phyloP scores from a whole-genome alignment of 306 rosid species.

The Dicorynia guianensis region DNA sequence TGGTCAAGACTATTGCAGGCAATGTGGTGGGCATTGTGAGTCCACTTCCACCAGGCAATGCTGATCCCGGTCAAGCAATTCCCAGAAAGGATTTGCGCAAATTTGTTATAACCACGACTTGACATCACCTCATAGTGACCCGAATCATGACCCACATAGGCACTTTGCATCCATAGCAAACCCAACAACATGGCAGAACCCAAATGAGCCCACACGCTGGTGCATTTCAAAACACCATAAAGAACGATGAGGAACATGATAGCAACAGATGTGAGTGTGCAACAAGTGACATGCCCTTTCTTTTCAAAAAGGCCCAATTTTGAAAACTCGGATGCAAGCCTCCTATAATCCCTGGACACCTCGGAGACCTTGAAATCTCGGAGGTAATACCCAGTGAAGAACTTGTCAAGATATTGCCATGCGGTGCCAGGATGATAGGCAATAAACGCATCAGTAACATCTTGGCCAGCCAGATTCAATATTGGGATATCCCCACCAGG shows the following conservation, averaged over 20 bases:
- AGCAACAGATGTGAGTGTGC: slow-evolving; percentile 36
- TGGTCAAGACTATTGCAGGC: slow-evolving; percentile 82
- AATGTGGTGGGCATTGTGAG: slow-evolving; percentile 79
- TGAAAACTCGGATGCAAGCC: slow-evolving; percentile 50
- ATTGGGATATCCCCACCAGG: slow-evolving; percentile 69
- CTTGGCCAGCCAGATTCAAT: slow-evolving; percentile 65
- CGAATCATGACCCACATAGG: slow-evolving; percentile 75
- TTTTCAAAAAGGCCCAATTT: slow-evolving; percentile 61
- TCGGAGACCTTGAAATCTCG: slow-evolving; percentile 55
- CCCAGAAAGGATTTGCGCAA: slow-evolving; percentile 64
- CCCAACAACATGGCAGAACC: slow-evolving; percentile 66
- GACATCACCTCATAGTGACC: slow-evolving; percentile 78
- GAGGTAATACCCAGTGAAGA: slow-evolving; percentile 64
- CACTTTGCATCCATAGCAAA: slow-evolving; percentile 71
- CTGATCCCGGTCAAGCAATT: slow-evolving; percentile 81
- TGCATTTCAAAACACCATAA: slow-evolving; percentile 55
- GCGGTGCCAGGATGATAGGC: slow-evolving; percentile 74
- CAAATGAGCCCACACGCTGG: slow-evolving; percentile 58
- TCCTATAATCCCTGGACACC: slow-evolving; percentile 63
- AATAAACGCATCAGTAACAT: slow-evolving; percentile 67
- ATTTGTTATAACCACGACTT: slow-evolving; percentile 39
- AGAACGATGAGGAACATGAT: slow-evolving; percentile 43
- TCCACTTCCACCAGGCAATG: slow-evolving; percentile 96
- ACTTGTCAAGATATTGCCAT: slow-evolving; percentile 52
- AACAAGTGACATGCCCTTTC: slow-evolving; percentile 41